Base-by-base conservation (phyloP, 1,284 basidiomycete genomes). In the Microbotryomycetes sp. region DNA sequence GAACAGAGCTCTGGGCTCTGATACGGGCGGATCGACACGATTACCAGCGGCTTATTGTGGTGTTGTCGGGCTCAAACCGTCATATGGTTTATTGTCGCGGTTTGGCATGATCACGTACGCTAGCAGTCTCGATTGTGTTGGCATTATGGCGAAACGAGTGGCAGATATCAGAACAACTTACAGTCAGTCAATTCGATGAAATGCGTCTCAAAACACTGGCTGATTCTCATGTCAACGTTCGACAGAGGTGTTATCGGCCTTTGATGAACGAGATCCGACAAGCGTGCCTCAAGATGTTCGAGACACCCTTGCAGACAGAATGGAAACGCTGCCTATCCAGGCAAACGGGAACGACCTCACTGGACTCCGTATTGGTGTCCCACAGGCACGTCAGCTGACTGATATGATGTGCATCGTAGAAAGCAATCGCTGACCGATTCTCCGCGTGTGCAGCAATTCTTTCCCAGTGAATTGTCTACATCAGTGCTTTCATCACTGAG, bases 1-100 rank as follows among this genome's bases (percentile, higher is more conserved):
- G 14, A 16, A 45, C 59, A 93, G 92, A 46, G 90, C 94, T 0
- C 76, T 98, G 28, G 90, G 86, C 2, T 94, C 92, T 0, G 94
- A 99, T 73, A 98, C 96, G 0, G 96, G 94, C 6, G 96, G 94
- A 0, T 97, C 93, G 6, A 86, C 89, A 4, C 83, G 94, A 32
- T 79, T 98, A 2, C 96, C 94, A 0, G 93, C 93, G 0, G 86
- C 91, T 1, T 97, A 96, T 74, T 97, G 92, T 71, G 92, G 93
- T 3, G 80, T 97, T 0, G 84, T 88, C 3, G 94, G 93, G 0
- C 77, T 97, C 55, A 98, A 98, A 73, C 94, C 94, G 0, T 93
- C 92, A 0, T 97, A 97, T 71, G 94, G 94, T 0, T 77, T 96
- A 51, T 77, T 98, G 46, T 91, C 88, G 71, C 83, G 92, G 70